Percentiles rank a stretch among this genome's conserved stretches.
phyloP scores from a whole-genome alignment of 345 rosid genomes.

The Laguncularia racemosa region DNA sequence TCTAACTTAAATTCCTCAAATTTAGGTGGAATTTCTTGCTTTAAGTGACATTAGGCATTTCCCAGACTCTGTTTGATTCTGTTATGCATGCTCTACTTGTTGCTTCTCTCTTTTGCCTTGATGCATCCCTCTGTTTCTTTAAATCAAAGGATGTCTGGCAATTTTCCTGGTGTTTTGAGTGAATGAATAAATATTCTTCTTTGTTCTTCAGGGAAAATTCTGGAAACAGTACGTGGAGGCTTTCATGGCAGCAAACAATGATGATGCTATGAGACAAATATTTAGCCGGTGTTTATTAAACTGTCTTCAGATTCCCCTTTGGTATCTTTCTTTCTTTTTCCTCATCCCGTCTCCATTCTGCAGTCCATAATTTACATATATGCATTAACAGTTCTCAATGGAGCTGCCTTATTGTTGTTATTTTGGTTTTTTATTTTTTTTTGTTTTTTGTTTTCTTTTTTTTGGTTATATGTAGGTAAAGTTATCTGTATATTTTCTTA shows the following conservation, averaged over 20 bases:
- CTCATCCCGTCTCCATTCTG: neutral
- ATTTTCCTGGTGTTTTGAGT: neutral
- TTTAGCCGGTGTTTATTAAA: constrained; percentile 90
- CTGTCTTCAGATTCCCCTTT: constrained; percentile 92
- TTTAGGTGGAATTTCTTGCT: too few species aligned
- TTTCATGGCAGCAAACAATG: constrained; percentile 72
- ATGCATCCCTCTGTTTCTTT: neutral
- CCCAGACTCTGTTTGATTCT: too few species aligned
- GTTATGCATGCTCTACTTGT: too few species aligned
- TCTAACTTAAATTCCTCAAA: too few species aligned
- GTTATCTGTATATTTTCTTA: too few species aligned
- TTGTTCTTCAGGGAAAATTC: constrained; percentile 59
- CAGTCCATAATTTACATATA: too few species aligned
- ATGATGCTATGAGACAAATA: constrained; percentile 84
- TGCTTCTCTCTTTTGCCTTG: neutral
- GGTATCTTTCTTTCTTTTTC: constrained; percentile 32
- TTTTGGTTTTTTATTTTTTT: too few species aligned
- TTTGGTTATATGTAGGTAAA: too few species aligned
- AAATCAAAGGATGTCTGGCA: neutral
- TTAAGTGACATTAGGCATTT: too few species aligned
- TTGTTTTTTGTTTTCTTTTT: too few species aligned
- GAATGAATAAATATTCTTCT: neutral
- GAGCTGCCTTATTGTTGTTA: too few species aligned
- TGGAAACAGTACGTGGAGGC: constrained; percentile 99
- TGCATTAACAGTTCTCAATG: too few species aligned